A percentile compares a stretch with the other conserved stretches of the same genome.
Evolutionary conservation across 345 rosid species (phyloP).

Genomic region (Acer campestre): DNA sequence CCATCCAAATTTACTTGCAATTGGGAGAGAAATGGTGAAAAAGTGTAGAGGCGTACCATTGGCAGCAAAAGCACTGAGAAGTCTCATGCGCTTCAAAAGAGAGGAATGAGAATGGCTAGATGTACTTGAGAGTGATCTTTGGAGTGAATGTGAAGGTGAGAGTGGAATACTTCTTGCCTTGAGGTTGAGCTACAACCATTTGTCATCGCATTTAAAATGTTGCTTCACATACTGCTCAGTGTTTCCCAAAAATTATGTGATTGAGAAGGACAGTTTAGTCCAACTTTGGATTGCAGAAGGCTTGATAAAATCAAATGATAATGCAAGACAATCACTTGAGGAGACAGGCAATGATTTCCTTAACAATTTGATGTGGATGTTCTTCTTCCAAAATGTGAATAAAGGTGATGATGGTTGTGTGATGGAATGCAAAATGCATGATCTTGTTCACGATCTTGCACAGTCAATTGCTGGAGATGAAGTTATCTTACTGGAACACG

Average conservation of each 20-base stretch:
- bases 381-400: slow-evolving; percentile 26
- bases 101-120: slow-evolving; percentile 23
- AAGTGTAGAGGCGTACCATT: slow-evolving; percentile 35
- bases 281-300: slow-evolving; percentile 35
- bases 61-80: slow-evolving; percentile 26
- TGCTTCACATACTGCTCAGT: slow-evolving; percentile 32
- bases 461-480: slow-evolving; percentile 17
- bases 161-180: slow-evolving; percentile 27
- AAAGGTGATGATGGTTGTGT: not conserved
- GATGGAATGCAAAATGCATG: slow-evolving; percentile 27
- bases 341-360: slow-evolving; percentile 24
- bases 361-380: slow-evolving; percentile 21
- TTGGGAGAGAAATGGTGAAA: slow-evolving; percentile 21
- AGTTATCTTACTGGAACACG: slow-evolving; percentile 12
- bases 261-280: slow-evolving; percentile 20
- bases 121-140: slow-evolving; percentile 20
- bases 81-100: slow-evolving; percentile 30
- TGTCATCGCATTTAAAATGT: slow-evolving; percentile 29
- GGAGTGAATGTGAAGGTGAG: slow-evolving; percentile 16
- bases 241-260: slow-evolving; percentile 25
- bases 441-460: slow-evolving; percentile 39
- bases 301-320: slow-evolving; percentile 13
- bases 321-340: not conserved
- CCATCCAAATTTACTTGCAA: not conserved
- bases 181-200: slow-evolving; percentile 27